A percentile compares a stretch with the other conserved stretches of the same genome.
These are phyloP conservation scores for Pseudoneurospora amorphoporcata DNA, from an alignment of 495 filamentous ascomycete genomes.

Conservation along the genomic window DNA sequence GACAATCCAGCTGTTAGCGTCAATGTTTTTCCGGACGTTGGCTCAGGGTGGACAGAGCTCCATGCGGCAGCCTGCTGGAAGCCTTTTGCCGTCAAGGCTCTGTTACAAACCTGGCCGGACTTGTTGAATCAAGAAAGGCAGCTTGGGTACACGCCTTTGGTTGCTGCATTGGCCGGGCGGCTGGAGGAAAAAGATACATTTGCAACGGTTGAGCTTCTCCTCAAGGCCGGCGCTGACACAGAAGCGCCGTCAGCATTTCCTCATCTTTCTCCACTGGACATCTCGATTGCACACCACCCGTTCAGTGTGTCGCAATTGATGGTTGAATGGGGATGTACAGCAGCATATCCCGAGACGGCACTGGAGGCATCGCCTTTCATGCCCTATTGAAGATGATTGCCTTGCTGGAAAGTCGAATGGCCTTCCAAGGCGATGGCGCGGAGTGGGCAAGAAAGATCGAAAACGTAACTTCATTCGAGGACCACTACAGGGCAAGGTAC, in stretches of 20 bases:
- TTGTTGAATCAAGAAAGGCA: background rate
- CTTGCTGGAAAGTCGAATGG: background rate
- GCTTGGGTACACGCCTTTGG: background rate
- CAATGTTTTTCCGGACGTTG: background rate
- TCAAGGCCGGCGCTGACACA: background rate
- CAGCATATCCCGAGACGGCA: background rate
- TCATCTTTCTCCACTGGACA: background rate
- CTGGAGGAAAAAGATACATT: fast-evolving
- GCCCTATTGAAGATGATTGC: background rate
- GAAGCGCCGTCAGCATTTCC: background rate
- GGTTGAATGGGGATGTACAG: background rate
- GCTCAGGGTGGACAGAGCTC: background rate
- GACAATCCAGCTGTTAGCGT: too few relatives aligned
- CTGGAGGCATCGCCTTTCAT: background rate
- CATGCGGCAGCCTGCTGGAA: background rate
- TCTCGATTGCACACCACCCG: background rate
- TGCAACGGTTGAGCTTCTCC: background rate
- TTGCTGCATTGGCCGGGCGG: background rate
- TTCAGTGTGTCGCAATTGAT: background rate
- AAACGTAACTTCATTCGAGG: background rate
- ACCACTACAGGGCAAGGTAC: background rate
- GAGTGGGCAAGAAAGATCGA: background rate
- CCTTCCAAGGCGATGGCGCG: background rate
- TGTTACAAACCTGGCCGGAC: background rate
- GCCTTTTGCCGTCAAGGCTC: background rate